phyloP scores from a whole-genome alignment of 148 eudicot species.

The Camellia sinensis region DNA sequence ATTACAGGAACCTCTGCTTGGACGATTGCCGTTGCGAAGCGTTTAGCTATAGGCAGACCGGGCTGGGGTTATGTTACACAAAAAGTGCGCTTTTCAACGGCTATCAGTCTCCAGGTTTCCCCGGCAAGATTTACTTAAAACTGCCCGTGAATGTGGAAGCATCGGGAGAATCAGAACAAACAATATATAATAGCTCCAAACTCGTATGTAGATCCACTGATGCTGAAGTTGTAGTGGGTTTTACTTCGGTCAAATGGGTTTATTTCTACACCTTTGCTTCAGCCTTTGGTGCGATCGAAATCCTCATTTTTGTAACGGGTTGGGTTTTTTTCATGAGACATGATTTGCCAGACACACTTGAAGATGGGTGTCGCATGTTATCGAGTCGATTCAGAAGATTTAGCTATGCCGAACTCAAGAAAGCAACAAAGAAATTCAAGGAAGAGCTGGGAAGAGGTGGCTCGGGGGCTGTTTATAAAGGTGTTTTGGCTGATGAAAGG shows the following conservation, averaged over 20 bases:
- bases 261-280: slow-evolving; percentile 45
- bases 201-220: slow-evolving; percentile 24
- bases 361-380: slow-evolving; percentile 50
- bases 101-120: slow-evolving; percentile 22
- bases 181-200: slow-evolving; percentile 23
- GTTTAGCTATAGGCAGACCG: slow-evolving; percentile 42
- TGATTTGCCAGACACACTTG: slow-evolving; percentile 37
- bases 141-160: slow-evolving; percentile 32
- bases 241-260: slow-evolving; percentile 42
- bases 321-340: slow-evolving; percentile 44
- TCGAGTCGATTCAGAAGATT: slow-evolving; percentile 56
- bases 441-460: slow-evolving; percentile 56
- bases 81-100: slow-evolving; percentile 57
- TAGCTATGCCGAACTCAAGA: slow-evolving; percentile 50
- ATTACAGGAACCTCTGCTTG: slow-evolving; percentile 38
- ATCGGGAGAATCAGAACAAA: background rate
- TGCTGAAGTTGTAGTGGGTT: slow-evolving; percentile 7
- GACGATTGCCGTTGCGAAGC: slow-evolving; percentile 44
- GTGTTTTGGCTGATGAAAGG: slow-evolving; percentile 41
- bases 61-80: slow-evolving; percentile 36
- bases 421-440: slow-evolving; percentile 40
- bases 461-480: slow-evolving; percentile 52
- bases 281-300: slow-evolving; percentile 42
- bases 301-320: slow-evolving; percentile 29
- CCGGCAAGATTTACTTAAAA: slow-evolving; percentile 36